Evolutionary conservation across 306 rosid genomes (phyloP), one percentile per base, ranked within the genome.

Genomic region (Glycine tomentella): DNA sequence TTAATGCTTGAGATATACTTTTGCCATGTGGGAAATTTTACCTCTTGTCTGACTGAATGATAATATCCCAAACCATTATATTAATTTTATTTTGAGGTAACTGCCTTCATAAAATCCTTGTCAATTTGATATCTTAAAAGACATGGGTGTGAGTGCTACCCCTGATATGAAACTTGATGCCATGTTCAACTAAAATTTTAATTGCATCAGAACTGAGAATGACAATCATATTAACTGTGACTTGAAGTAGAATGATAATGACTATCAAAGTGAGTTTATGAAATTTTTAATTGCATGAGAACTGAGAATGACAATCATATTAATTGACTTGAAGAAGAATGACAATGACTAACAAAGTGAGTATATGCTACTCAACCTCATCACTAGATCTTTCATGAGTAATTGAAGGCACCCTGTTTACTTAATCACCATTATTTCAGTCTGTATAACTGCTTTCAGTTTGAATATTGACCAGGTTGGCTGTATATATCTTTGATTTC

Each of bases 1-100:
- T 64, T 53, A 55, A 64, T 72, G 75, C 80, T n/a, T 44, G 69
- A 13, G 53, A 14, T 75, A 44, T 55, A 33, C 40, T 59, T 59
- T 59, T 5, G 15, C 55, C 78, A 8, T 45, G 20, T 40, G 64
- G 11, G 66, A 57, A 69, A 48, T 59, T 58, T 69, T 59, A 53
- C 68, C 5, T 61, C 53, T 71, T 57, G 48, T 57, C 57, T 58
- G 63, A 48, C 12, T 38, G 9, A 2, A 69, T 56, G 50, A 76
- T 62, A 49, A 62, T 49, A 49, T 34, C 11, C 38, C 80, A 49
- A 76, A 49, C 13, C 42, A 16, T 5, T 44, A 17, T 42, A 16
- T 16, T 67, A 42, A 66, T 15, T 67, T 15, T 36, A 42, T 33
- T 45, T 64, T 13, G 46, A 10, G 42, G 4, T 61, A 61, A 61